Evolutionary conservation across 176 grass and related monocot species (phyloP), one percentile per base, ranked within the genome.

Genomic region (Paspalum vaginatum): DNA sequence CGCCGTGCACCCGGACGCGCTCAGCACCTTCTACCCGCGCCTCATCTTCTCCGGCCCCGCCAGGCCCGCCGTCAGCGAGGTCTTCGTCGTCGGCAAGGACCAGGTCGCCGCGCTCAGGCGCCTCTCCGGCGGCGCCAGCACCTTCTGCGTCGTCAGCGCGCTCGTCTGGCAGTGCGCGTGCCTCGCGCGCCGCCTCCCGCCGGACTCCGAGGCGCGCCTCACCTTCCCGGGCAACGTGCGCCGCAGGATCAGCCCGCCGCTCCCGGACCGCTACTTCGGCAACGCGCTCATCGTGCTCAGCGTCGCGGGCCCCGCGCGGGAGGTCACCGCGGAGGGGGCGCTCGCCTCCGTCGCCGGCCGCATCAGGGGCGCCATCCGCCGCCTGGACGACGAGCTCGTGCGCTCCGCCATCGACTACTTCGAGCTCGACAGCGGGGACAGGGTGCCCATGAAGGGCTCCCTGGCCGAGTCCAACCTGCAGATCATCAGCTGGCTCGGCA

Each of bases 131-230:
- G 46, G 58, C 39, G 40, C 70, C 4, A 79, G 79, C 25, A 88
- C 86, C 5, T 89, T 89, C 76, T 51, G 68, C 12, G 75, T 81
- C 2, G 66, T 89, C 18, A 46, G 47, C 16, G 49, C 87, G 0
- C 81, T 76, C 14, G 47, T 85, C 22, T 89, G 87, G 87, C 81
- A 58, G 20, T 89, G 74, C 61, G 56, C 26, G 13, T 89, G 87
- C 81, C 44, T 70, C 38, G 68, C 81, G 26, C 74, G 87, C 12
- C 7, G 38, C 9, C 81, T 89, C 11, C 40, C 51, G 2, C 15
- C 27, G 22, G 58, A 61, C 10, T 64, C 71, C 26, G 70, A 51
- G 12, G 32, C 51, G 10, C 27, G 45, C 25, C 39, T 55, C 58
- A 61, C 58, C 11, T 11, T 61, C 11, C 58, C 58, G 58, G 58